These are phyloP conservation scores for Wallacemonas collosoma DNA, from an alignment of 208 protist genomes.

Conservation along the genomic window DNA sequence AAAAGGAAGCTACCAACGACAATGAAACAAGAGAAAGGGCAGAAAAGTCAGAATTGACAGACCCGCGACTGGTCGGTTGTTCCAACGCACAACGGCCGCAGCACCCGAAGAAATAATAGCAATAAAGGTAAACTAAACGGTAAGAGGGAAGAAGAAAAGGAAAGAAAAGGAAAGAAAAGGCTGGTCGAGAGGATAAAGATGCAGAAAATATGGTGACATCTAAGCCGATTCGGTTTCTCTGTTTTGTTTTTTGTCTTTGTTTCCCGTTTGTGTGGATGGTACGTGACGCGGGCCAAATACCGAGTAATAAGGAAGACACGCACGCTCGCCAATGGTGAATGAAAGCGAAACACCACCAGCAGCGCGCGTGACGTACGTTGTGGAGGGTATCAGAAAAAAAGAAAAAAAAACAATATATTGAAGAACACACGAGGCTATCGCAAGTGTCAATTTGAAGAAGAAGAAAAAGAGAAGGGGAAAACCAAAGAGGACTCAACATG, in stretches of 20 bases:
- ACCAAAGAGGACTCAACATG: too few species aligned
- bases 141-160: slow-evolving; percentile 9
- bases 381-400: neutral
- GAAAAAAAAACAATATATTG: neutral
- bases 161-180: slow-evolving; percentile 15
- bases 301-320: neutral
- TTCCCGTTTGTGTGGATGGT: too few species aligned
- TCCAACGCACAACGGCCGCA: neutral
- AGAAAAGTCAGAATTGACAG: neutral
- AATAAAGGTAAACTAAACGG: neutral
- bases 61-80: neutral
- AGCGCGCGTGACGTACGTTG: neutral
- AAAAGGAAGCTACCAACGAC: neutral
- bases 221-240: too few species aligned
- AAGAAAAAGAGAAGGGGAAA: neutral
- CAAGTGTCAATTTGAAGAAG: neutral
- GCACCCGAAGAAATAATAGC: neutral
- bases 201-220: neutral
- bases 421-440: too few species aligned
- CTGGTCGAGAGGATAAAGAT: neutral
- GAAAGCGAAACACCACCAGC: neutral
- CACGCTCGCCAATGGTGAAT: neutral
- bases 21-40: slow-evolving; percentile 1
- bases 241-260: too few species aligned
- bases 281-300: too few species aligned